Base-by-base conservation (phyloP, 2,329 filamentous ascomycete genomes). In the Aspergillus persii region DNA sequence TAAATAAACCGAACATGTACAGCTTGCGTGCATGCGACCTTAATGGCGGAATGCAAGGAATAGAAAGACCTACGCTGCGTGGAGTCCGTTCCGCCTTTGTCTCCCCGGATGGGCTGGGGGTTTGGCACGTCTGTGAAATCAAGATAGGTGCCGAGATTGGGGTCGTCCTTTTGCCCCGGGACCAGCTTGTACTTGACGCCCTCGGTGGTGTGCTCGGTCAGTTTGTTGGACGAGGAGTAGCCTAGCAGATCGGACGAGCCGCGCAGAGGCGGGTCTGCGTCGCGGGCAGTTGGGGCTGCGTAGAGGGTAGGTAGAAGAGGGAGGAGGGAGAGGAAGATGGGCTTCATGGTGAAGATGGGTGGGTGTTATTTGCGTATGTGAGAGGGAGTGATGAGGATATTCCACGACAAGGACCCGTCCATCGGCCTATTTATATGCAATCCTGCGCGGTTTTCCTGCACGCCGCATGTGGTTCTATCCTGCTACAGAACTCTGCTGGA, bases 41-140 rank as follows among this genome's bases (percentile, higher is more conserved):
- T 23, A 23, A 23, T 23, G 18, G 18, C 18, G 4, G 27, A 11
- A 47, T 5, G 2, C 3, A 5, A 18, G 15, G 6, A 8, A 39
- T 47, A 3, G 2, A 4, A 2, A 12, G 8, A 68, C 69, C 54
- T 74, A 69, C 81, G 76, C 53, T 83, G 82, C 2, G 84, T 84
- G 6, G 83, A 79, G 63, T 85, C 82, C 1, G 80, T 82, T 2
- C 71, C 75, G 11, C 84, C 84, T 9, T 65, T 72, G 11, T 65
- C 69, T 3, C 84, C 84, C 6, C 84, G 80, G 48, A 86, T 80
- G 1, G 84, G 84, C 67, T 86, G 82, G 0, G 84, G 84, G 39
- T 78, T 77, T 3, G 81, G 73, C 30, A 79, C 77, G 55, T 78
- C 73, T 53, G 81, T 76, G 63, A 87, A 84, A 68, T 86, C 78